Evolutionary conservation across 1,284 basidiomycete genomes (phyloP).

Genomic region (Jaminaea rosea): DNA sequence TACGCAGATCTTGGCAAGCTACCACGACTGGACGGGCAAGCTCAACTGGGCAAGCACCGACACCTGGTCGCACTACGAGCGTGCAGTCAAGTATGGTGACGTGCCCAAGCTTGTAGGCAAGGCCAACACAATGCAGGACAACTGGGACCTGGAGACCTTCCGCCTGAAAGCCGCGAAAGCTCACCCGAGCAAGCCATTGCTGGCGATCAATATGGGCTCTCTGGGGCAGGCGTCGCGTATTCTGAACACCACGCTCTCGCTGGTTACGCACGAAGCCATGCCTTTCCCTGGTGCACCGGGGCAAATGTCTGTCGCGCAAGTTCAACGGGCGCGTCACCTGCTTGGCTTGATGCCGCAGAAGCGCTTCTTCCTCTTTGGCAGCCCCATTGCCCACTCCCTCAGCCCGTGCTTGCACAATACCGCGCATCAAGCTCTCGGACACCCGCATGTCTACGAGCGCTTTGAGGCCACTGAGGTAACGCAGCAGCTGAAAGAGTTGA

Average conservation of each 20-base stretch:
- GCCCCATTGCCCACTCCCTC: slow-evolving; percentile 77
- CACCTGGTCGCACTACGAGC: slow-evolving; percentile 51
- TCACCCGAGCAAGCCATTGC: slow-evolving; percentile 55
- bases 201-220: slow-evolving; percentile 88
- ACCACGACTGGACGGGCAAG: slow-evolving; percentile 82
- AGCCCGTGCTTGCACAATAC: slow-evolving; percentile 90
- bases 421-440: slow-evolving; percentile 67
- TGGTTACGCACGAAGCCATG: slow-evolving; percentile 77
- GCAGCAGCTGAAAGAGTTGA: slow-evolving; percentile 58
- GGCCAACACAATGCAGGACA: slow-evolving; percentile 67
- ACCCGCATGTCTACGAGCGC: slow-evolving; percentile 57
- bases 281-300: slow-evolving; percentile 76
- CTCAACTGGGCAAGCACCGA: slow-evolving; percentile 69
- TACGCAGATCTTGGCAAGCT: slow-evolving; percentile 78
- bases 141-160: slow-evolving; percentile 70
- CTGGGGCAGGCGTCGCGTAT: slow-evolving; percentile 74
- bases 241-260: slow-evolving; percentile 74
- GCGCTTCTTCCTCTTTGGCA: slow-evolving; percentile 78
- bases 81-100: slow-evolving; percentile 56
- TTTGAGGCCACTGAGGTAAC: slow-evolving; percentile 64
- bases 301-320: slow-evolving; percentile 76
- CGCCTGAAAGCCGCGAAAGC: slow-evolving; percentile 50
- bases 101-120: slow-evolving; percentile 86
- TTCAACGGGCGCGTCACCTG: slow-evolving; percentile 57
- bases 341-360: slow-evolving; percentile 66